Evolutionary conservation across 1,284 basidiomycete genomes (phyloP).

Genomic region (Naganishia albida): DNA sequence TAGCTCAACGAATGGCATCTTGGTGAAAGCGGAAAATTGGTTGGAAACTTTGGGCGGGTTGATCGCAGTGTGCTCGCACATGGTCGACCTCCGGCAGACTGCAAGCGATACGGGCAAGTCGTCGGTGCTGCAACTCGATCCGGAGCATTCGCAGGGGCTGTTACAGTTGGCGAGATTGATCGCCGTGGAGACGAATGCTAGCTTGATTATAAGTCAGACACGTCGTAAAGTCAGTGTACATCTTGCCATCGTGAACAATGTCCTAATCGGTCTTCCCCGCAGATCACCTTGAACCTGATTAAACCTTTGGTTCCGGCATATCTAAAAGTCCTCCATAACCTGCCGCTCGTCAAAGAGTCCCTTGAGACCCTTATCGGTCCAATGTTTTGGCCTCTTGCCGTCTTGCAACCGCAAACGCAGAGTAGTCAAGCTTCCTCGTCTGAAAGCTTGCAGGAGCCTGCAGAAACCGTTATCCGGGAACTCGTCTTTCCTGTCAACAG

Average conservation of each 20-base stretch:
- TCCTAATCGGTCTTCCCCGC: background rate
- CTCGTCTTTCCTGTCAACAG: constrained; percentile 11
- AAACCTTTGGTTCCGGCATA: constrained; percentile 33
- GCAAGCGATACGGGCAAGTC: background rate
- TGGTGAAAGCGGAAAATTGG: constrained; percentile 34
- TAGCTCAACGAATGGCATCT: background rate
- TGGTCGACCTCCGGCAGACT: background rate
- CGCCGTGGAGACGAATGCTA: constrained; percentile 18
- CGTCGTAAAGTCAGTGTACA: constrained; percentile 6
- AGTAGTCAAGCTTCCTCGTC: constrained; percentile 18
- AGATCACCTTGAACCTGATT: constrained; percentile 38
- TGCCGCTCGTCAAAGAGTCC: constrained; percentile 31
- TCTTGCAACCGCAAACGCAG: constrained; percentile 34
- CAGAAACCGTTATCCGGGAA: constrained; percentile 8
- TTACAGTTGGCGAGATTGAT: constrained; percentile 2
- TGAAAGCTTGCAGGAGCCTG: constrained; percentile 18
- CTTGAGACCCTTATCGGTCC: constrained; percentile 34
- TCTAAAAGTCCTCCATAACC: constrained; percentile 35
- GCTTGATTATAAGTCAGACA: constrained; percentile 19
- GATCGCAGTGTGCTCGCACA: constrained; percentile 18
- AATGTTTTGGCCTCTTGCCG: constrained; percentile 39
- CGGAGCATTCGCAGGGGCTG: constrained; percentile 9
- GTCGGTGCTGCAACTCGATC: background rate
- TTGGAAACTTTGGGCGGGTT: constrained; percentile 26
- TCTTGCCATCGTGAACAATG: too few species aligned